These are phyloP conservation scores for Trichomonascaceae sp. DNA, from an alignment of 1,139 yeast genomes.

Conservation along the genomic window DNA sequence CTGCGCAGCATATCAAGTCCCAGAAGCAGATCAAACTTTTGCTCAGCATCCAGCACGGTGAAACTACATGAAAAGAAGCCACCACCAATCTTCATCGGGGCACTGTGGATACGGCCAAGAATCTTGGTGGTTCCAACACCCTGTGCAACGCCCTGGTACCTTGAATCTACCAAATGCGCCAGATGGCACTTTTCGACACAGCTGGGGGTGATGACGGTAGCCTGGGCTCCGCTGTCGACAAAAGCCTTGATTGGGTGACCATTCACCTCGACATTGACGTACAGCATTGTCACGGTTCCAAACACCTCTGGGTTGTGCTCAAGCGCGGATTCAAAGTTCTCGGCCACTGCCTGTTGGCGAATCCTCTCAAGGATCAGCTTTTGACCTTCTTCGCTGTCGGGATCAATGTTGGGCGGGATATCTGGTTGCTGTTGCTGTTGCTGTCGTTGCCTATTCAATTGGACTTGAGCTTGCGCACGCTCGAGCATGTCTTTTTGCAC, in stretches of 20 bases:
- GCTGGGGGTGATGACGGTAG: constrained; percentile 65
- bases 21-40: constrained; percentile 28
- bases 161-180: constrained; percentile 59
- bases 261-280: constrained; percentile 63
- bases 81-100: constrained; percentile 67
- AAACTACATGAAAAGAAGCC: constrained; percentile 66
- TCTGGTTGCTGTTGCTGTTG: constrained; percentile 26
- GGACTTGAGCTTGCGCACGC: neutral
- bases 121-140: constrained; percentile 84
- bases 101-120: constrained; percentile 77
- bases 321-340: constrained; percentile 63
- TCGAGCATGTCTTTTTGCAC: constrained; percentile 3
- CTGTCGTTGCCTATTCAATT: constrained; percentile 35
- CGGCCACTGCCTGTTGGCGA: constrained; percentile 61
- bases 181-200: constrained; percentile 67
- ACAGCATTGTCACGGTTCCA: constrained; percentile 71
- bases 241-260: constrained; percentile 78
- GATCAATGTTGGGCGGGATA: constrained; percentile 27
- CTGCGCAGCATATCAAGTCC: constrained; percentile 78
- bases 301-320: constrained; percentile 88
- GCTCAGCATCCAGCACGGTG: constrained; percentile 58
- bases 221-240: constrained; percentile 94
- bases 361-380: constrained; percentile 54
- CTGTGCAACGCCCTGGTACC: constrained; percentile 70
- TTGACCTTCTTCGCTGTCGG: constrained; percentile 66